These are phyloP conservation scores for Globisporangium polare DNA, from an alignment of 352 stramenopile species.

Conservation along the genomic window DNA sequence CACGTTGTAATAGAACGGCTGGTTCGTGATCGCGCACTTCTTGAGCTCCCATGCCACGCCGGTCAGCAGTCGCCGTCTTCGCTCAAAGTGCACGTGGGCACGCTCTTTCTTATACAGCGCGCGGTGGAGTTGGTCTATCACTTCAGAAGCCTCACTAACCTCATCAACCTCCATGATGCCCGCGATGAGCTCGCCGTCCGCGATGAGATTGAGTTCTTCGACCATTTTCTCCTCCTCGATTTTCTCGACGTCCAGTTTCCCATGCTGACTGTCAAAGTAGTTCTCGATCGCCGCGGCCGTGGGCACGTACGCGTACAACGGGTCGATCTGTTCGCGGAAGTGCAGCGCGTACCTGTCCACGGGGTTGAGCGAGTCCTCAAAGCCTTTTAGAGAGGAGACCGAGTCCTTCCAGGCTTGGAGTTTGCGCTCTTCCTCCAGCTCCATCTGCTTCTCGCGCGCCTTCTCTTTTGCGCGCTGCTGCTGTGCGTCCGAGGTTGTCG, in stretches of 20 bases:
- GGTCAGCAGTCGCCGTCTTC: constrained; percentile 50
- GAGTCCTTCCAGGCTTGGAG: constrained; percentile 85
- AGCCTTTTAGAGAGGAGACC: constrained; percentile 69
- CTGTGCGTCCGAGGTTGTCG: background rate
- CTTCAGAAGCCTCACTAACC: background rate
- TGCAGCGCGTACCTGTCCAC: constrained; percentile 93
- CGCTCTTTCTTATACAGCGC: constrained; percentile 63
- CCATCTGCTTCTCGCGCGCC: constrained; percentile 78
- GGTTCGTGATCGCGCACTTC: constrained; percentile 59
- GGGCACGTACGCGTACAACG: constrained; percentile 75
- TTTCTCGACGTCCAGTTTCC: constrained; percentile 51
- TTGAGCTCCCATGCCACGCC: constrained; percentile 55
- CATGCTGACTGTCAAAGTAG: constrained; percentile 25
- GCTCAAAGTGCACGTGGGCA: constrained; percentile 48
- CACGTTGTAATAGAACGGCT: constrained; percentile 92
- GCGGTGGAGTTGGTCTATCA: constrained; percentile 26
- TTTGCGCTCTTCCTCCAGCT: constrained; percentile 92
- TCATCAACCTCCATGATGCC: constrained; percentile 29
- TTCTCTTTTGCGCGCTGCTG: constrained; percentile 50
- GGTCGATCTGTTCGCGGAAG: constrained; percentile 91
- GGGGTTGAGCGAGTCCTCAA: constrained; percentile 91
- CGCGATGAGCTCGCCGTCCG: constrained; percentile 65
- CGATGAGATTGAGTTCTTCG: constrained; percentile 56
- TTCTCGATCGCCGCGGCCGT: constrained; percentile 61
- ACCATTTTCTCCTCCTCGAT: constrained; percentile 61